Base-by-base conservation (phyloP, 2,329 filamentous ascomycete species). In the Fonsecaea pedrosoi region DNA sequence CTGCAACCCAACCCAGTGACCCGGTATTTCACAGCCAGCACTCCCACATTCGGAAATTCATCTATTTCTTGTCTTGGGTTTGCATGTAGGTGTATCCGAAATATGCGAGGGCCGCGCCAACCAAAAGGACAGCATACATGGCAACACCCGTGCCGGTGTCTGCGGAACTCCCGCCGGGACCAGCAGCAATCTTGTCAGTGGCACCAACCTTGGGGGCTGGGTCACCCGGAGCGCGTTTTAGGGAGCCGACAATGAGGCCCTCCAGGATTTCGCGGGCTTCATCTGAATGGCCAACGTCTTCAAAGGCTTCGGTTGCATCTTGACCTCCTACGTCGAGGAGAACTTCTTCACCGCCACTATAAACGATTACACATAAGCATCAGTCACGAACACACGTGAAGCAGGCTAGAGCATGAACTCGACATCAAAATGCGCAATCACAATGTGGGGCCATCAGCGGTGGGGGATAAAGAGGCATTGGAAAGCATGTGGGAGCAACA, bases 221-320 rank as follows among this genome's bases (percentile, higher is more conserved):
- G 83, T 97, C 92, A 76, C 92, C 92, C 74, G 96, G 92, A 85
- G 87, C 79, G 80, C 92, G 87, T 89, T 96, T 96, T 79, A 97
- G 81, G 42, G 78, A 85, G 72, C 92, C 94, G 73, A 95, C 86
- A 60, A 89, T 81, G 72, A 96, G 84, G 76, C 88, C 87, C 37
- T 90, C 89, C 65, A 99, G 89, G 73, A 96, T 94, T 84, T 98
- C 94, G 73, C 95, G 90, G 73, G 95, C 95, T 86, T 99, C 95
- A 81, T 99, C 95, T 76, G 92, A 96, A 90, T 99, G 95, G 78
- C 95, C 95, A 77, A 99, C 95, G 82, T 99, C 95, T 85, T 99
- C 95, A 79, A 99, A 99, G 69, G 95, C 94, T 83, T 98, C 95
- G 75, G 94, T 97, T 76, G 92, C 91, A 81, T 99, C 95, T 83